Conservation (phyloP, 805 yeast species). For the Pichia heedii region DNA sequence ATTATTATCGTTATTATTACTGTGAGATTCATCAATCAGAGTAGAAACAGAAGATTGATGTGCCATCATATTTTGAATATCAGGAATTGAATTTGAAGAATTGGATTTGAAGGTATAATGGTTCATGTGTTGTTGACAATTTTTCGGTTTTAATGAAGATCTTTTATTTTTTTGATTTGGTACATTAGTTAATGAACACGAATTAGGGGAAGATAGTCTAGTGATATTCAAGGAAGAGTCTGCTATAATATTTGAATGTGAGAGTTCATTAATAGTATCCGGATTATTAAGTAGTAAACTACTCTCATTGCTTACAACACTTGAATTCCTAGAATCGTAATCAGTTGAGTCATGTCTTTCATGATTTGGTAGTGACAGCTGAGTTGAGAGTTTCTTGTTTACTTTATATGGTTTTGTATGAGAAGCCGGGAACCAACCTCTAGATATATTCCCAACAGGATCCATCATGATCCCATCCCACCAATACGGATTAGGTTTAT, state of each 20-base stretch:
- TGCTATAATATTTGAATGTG: too few relatives aligned
- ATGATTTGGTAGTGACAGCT: too few relatives aligned
- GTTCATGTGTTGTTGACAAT: too few relatives aligned
- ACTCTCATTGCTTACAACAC: too few relatives aligned
- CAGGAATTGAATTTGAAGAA: background rate
- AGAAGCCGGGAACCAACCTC: slow-evolving; percentile 87
- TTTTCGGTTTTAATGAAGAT: background rate
- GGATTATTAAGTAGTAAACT: too few relatives aligned
- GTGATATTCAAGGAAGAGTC: too few relatives aligned
- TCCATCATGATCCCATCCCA: slow-evolving; percentile 67
- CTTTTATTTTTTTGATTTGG: background rate
- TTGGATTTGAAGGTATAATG: background rate
- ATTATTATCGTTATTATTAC: slow-evolving; percentile 1
- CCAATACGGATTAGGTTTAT: slow-evolving; percentile 64
- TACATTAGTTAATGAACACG: too few relatives aligned
- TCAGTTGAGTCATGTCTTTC: too few relatives aligned
- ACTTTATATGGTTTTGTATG: slow-evolving; percentile 1
- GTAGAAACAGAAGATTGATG: slow-evolving; percentile 1
- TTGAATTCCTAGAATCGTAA: too few relatives aligned
- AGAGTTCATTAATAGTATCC: too few relatives aligned
- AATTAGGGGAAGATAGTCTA: too few relatives aligned
- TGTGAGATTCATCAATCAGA: background rate
- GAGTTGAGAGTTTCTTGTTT: too few relatives aligned
- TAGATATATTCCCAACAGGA: slow-evolving; percentile 32
- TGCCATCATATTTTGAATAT: background rate